Percentiles rank a stretch among this genome's conserved stretches.
phyloP scores from a whole-genome alignment of 164 flowering plant genomes.

The Vitis rotundifolia region DNA sequence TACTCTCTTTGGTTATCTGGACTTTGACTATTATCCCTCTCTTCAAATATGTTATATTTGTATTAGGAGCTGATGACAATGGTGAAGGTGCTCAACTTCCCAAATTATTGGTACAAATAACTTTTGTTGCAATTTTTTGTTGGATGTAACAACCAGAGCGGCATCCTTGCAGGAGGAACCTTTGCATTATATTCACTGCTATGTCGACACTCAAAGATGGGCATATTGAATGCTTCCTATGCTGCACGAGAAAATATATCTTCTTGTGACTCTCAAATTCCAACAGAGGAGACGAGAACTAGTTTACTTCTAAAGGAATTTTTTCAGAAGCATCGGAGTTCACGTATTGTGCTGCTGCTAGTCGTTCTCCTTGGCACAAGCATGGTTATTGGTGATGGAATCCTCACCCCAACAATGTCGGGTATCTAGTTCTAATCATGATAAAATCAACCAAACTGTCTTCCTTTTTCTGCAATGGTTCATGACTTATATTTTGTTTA shows the following conservation, averaged over 20 bases:
- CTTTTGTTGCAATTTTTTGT: too few species aligned
- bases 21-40: constrained; percentile 36
- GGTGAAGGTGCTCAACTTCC: constrained; percentile 31
- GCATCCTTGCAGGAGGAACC: constrained; percentile 45
- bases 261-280: constrained; percentile 8
- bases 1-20: constrained; percentile 44
- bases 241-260: constrained; percentile 28
- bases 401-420: constrained; percentile 63
- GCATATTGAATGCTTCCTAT: constrained; percentile 34
- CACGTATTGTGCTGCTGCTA: constrained; percentile 40
- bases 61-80: constrained; percentile 36
- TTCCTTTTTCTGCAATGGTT: neutral
- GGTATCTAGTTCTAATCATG: constrained; percentile 25
- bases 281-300: constrained; percentile 31
- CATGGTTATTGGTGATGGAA: constrained; percentile 66
- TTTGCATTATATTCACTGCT: constrained; percentile 59
- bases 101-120: too few species aligned
- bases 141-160: too few species aligned
- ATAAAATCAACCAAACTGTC: too few species aligned
- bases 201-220: constrained; percentile 55
- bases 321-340: constrained; percentile 40
- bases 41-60: constrained; percentile 32
- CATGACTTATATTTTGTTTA: neutral
- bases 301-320: constrained; percentile 36
- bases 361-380: constrained; percentile 57